phyloP scores from a whole-genome alignment of 306 rosid genomes.

The Medicago ruthenica region DNA sequence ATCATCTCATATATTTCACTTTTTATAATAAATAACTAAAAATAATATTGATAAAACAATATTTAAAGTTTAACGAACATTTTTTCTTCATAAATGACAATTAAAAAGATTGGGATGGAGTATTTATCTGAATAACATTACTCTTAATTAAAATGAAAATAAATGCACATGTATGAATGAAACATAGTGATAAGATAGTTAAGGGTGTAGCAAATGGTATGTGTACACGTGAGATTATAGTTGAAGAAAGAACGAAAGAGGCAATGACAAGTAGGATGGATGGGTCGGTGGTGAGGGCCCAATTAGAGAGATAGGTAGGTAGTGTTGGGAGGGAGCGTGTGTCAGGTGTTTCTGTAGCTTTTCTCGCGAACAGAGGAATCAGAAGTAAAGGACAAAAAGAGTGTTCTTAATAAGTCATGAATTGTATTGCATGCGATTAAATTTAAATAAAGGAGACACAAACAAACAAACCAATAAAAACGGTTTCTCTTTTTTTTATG shows the following conservation, averaged over 20 bases:
- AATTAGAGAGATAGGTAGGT: background rate
- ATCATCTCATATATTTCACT: too few relatives aligned
- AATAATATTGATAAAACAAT: too few relatives aligned
- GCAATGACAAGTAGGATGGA: background rate
- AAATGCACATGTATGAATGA: too few relatives aligned
- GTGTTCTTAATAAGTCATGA: background rate
- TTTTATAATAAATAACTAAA: too few relatives aligned
- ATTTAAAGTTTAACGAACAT: too few relatives aligned
- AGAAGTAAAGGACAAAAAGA: slow-evolving; percentile 42
- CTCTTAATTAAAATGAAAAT: too few relatives aligned
- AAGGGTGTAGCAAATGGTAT: background rate
- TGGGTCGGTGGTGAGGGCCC: background rate
- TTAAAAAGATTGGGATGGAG: too few relatives aligned
- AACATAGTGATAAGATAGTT: too few relatives aligned
- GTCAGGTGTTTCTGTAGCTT: background rate
- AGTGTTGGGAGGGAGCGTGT: slow-evolving; percentile 7
- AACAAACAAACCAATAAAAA: slow-evolving; percentile 35
- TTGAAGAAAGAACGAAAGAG: background rate
- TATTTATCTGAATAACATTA: too few relatives aligned
- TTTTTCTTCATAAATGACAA: too few relatives aligned
- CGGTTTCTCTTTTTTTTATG: slow-evolving; percentile 38
- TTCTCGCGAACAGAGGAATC: slow-evolving; percentile 26
- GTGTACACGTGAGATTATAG: background rate
- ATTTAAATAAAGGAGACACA: slow-evolving; percentile 24
- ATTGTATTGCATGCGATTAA: slow-evolving; percentile 25